Evolutionary conservation across 2,329 filamentous ascomycete genomes (phyloP).

Genomic region (Sclerotinia spermophila): DNA sequence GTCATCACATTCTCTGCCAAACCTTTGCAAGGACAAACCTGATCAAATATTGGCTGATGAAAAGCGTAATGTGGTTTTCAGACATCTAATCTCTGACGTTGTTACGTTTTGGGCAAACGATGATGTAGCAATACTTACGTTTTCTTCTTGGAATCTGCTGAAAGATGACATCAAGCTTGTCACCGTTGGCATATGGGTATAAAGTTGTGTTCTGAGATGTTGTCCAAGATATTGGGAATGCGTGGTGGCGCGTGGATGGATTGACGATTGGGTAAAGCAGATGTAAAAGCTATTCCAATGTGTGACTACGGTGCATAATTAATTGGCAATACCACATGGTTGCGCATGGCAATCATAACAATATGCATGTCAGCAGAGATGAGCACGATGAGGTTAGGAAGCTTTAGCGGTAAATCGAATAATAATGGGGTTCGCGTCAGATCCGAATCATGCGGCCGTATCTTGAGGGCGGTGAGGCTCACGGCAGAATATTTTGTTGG

Average conservation of each 20-base stretch:
- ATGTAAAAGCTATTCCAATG: neutral
- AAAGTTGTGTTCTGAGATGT: neutral
- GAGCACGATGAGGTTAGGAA: neutral
- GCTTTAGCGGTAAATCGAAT: neutral
- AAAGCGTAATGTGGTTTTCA: neutral
- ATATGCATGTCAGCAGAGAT: neutral
- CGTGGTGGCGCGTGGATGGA: neutral
- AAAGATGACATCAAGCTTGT: neutral
- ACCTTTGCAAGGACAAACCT: neutral
- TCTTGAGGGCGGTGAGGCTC: neutral
- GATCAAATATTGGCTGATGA: neutral
- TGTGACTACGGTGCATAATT: no score
- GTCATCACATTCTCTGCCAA: neutral
- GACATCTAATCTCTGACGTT: neutral
- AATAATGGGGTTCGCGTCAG: neutral
- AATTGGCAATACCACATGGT: neutral
- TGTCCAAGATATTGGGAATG: neutral
- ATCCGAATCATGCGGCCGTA: constrained; percentile 4
- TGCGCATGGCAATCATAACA: neutral
- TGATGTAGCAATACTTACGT: neutral
- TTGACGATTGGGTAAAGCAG: no score
- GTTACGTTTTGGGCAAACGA: neutral
- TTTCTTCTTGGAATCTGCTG: neutral
- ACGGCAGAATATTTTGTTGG: constrained; percentile 7
- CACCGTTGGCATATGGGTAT: neutral